Conservation (phyloP, 306 rosid genomes). For the Luffa acutangula region DNA sequence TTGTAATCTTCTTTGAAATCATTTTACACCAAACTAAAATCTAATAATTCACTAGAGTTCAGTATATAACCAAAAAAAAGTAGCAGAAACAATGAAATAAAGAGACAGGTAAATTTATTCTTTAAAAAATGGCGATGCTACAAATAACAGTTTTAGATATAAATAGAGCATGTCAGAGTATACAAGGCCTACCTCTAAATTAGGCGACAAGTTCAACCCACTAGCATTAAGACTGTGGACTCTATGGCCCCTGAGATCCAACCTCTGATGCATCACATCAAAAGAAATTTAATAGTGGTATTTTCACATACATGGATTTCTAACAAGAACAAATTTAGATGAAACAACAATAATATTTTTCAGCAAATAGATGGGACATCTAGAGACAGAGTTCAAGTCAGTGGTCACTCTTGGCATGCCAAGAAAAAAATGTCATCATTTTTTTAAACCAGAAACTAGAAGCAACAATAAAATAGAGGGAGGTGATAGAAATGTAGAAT, state of each 20-base stretch:
- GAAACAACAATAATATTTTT: background rate
- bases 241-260: conserved; percentile 98
- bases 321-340: background rate
- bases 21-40: background rate
- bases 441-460: background rate
- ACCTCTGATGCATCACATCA: conserved; percentile 41
- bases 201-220: conserved; percentile 88
- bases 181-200: conserved; percentile 62
- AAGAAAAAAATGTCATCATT: background rate
- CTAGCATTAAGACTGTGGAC: conserved; percentile 81
- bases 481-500: background rate
- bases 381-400: background rate
- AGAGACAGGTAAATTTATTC: background rate
- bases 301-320: background rate
- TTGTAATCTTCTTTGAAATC: background rate
- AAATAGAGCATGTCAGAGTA: background rate
- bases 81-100: background rate
- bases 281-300: conserved; percentile 15
- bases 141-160: background rate
- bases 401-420: background rate
- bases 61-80: background rate
- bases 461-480: background rate
- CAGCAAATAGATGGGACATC: background rate
- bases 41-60: background rate
- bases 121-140: background rate